phyloP scores from a whole-genome alignment of 768 basidiomycete genomes.

The Thelephora aurantiotincta region DNA sequence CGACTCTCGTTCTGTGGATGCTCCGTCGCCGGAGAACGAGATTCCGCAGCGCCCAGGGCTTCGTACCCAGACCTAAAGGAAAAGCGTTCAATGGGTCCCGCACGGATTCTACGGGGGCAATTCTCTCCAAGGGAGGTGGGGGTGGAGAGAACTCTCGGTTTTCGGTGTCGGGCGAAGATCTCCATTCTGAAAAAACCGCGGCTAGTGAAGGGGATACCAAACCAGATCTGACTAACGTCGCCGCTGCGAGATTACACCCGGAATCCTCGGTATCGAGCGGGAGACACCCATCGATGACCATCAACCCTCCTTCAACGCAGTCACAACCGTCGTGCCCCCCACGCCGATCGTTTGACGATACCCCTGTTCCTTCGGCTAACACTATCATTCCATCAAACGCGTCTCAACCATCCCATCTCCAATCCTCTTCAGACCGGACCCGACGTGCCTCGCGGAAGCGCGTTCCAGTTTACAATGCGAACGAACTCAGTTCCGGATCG shows the following conservation, averaged over 20 bases:
- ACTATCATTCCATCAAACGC: not conserved
- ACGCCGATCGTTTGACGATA: not conserved
- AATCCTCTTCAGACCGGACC: not conserved
- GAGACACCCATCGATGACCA: not conserved
- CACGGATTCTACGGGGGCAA: not conserved
- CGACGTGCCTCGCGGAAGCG: constrained; percentile 11
- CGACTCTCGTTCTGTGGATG: constrained; percentile 21
- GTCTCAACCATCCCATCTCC: not conserved
- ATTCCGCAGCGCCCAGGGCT: too few species aligned
- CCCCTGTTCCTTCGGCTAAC: not conserved
- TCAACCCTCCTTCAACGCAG: not conserved
- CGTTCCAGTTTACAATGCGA: constrained; percentile 9
- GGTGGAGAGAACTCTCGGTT: too few species aligned
- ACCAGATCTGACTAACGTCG: not conserved
- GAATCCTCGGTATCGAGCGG: not conserved
- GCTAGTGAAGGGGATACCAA: not conserved
- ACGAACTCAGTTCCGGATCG: too few species aligned
- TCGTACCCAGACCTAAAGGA: not conserved
- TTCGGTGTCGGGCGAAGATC: not conserved
- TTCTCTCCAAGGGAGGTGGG: not conserved
- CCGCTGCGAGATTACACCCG: not conserved
- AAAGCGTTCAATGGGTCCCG: not conserved
- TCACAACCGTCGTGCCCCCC: not conserved
- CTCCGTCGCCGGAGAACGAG: constrained; percentile 9
- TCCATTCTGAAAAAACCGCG: not conserved